Percentiles rank a stretch among this genome's conserved stretches.
These are phyloP conservation scores for Fusarium camptoceras DNA, from an alignment of 2,329 filamentous ascomycete genomes.

Conservation along the genomic window DNA sequence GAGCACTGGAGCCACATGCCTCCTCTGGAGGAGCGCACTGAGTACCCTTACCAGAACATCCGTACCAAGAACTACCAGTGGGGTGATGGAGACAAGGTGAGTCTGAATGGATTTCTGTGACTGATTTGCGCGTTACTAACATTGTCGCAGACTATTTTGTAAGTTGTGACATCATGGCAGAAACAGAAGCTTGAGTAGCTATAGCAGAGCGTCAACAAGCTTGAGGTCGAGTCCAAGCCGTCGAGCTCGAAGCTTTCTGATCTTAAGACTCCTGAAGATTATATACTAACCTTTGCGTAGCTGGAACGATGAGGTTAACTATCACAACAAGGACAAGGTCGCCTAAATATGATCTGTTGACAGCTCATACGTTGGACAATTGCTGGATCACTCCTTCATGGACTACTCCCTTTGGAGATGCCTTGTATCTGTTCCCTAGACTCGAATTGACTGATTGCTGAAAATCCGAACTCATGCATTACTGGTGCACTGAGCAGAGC, in stretches of 20 bases:
- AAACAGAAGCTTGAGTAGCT: conserved; percentile 1
- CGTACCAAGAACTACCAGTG: conserved; percentile 95
- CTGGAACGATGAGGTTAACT: conserved; percentile 97
- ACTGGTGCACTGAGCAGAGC: not conserved
- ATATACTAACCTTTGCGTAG: conserved; percentile 57
- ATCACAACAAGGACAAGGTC: conserved; percentile 91
- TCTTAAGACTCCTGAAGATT: not conserved
- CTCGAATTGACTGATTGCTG: conserved; percentile 48
- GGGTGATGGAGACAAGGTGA: conserved; percentile 95
- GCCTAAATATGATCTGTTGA: conserved; percentile 52
- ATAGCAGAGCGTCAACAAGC: conserved; percentile 16
- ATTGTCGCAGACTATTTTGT: conserved; percentile 64
- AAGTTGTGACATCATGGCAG: conserved; percentile 41
- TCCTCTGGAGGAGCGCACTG: conserved; percentile 87
- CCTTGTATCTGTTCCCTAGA: conserved; percentile 52
- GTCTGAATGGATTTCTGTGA: conserved; percentile 19
- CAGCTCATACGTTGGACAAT: conserved; percentile 39
- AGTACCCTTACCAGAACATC: conserved; percentile 99
- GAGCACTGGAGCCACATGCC: conserved; percentile 90
- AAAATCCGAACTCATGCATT: conserved; percentile 4
- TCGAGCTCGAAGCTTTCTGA: not conserved
- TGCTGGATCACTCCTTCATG: conserved; percentile 45
- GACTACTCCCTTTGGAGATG: conserved; percentile 46
- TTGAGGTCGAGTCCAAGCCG: not conserved
- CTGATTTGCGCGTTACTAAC: conserved; percentile 43